Evolutionary conservation across 2,329 filamentous ascomycete genomes (phyloP).

Genomic region (Ophiostoma perfectum): DNA sequence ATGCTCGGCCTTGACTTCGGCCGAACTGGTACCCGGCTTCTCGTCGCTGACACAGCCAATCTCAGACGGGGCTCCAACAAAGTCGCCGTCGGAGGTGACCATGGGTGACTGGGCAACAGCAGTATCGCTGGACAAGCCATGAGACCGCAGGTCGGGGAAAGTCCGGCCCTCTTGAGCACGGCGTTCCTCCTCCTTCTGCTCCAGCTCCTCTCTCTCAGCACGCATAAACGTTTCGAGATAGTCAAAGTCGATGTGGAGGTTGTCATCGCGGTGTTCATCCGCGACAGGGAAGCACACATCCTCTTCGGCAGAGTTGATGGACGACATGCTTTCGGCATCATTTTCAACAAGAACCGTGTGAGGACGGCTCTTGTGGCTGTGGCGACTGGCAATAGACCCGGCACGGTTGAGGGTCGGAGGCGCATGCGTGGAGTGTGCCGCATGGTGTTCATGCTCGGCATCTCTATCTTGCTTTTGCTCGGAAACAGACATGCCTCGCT

Average conservation of each 20-base stretch:
- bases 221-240: constrained; percentile 88
- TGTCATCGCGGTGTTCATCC: constrained; percentile 61
- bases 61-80: constrained; percentile 46
- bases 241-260: constrained; percentile 85
- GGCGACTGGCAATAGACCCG: constrained; percentile 57
- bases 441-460: constrained; percentile 41
- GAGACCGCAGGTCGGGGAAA: constrained; percentile 57
- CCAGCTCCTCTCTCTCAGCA: constrained; percentile 46
- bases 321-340: constrained; percentile 56
- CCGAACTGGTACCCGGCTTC: constrained; percentile 34
- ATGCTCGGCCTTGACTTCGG: constrained; percentile 43
- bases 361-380: constrained; percentile 51
- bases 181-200: constrained; percentile 48
- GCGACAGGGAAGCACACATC: constrained; percentile 85
- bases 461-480: constrained; percentile 38
- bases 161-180: constrained; percentile 45
- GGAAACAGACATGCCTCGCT: constrained; percentile 61
- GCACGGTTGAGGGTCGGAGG: constrained; percentile 55
- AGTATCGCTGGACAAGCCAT: constrained; percentile 30
- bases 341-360: constrained; percentile 50
- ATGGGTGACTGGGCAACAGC: constrained; percentile 35
- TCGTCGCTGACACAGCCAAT: constrained; percentile 41
- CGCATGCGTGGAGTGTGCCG: constrained; percentile 4
- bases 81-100: constrained; percentile 52
- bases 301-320: constrained; percentile 70